Conservation (phyloP, 768 basidiomycete species). For the Fibroporia radiculosa region DNA sequence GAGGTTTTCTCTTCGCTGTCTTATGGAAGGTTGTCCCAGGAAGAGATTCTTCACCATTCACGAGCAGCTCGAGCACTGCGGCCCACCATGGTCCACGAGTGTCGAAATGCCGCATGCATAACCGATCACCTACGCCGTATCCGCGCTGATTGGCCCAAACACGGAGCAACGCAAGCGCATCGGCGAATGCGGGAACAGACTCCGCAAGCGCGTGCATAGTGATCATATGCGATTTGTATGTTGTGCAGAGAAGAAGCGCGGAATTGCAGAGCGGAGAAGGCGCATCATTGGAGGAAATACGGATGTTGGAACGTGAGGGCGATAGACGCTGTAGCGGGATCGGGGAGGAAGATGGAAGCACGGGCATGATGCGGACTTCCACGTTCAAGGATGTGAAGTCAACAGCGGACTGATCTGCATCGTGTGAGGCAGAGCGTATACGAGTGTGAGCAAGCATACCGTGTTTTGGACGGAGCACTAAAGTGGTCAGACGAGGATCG, state of each 20-base stretch:
- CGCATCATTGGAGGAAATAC: slow-evolving; percentile 28
- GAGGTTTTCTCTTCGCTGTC: slow-evolving; percentile 36
- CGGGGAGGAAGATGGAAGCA: slow-evolving; percentile 49
- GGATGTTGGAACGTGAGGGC: slow-evolving; percentile 67
- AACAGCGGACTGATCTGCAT: slow-evolving; percentile 38
- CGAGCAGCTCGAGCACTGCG: slow-evolving; percentile 48
- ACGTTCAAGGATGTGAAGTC: slow-evolving; percentile 66
- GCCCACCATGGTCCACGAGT: slow-evolving; percentile 63
- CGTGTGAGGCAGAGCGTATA: background rate
- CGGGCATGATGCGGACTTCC: slow-evolving; percentile 68
- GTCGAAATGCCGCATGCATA: slow-evolving; percentile 66
- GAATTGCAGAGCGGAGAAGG: slow-evolving; percentile 81
- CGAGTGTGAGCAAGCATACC: slow-evolving; percentile 31
- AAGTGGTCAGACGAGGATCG: slow-evolving; percentile 58
- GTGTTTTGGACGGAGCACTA: slow-evolving; percentile 51
- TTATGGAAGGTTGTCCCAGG: slow-evolving; percentile 21
- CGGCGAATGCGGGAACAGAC: slow-evolving; percentile 49
- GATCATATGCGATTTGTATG: slow-evolving; percentile 42
- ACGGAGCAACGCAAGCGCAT: slow-evolving; percentile 72
- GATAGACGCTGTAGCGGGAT: slow-evolving; percentile 63
- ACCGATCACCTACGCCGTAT: slow-evolving; percentile 48
- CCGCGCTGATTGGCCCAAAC: slow-evolving; percentile 90
- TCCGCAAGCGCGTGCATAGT: slow-evolving; percentile 38
- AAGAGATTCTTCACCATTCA: slow-evolving; percentile 58
- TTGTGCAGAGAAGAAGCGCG: slow-evolving; percentile 47